Evolutionary conservation across 1,284 basidiomycete genomes (phyloP), one percentile per base, ranked within the genome.

Genomic region (Ustilago sp.): DNA sequence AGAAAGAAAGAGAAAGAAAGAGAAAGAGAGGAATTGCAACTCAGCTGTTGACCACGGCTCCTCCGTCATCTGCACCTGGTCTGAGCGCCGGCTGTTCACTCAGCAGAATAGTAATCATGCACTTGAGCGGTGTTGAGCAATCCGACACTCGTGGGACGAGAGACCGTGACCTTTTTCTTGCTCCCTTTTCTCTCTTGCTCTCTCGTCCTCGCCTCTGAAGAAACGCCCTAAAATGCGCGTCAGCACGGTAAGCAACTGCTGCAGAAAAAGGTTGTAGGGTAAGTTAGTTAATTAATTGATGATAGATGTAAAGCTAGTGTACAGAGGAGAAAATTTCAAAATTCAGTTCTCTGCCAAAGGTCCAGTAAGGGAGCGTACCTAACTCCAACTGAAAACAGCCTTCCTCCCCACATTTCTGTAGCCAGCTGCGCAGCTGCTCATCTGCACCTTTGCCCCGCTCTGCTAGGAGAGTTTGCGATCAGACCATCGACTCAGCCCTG

Each of bases 21-120:
- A 28, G 4, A 28, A 19, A 48, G 43, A 52, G 47, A 50, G 58
- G 43, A 38, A 36, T 60, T 67, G 2, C 45, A 67, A 57, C 64
- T 67, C 58, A 60, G 59, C 58, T 19, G 23, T 12, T 23, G 9
- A 2, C 9, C 31, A 31, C 48, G 48, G 48, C 48, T 32, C 35
- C 28, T 23, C 38, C 63, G 52, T 59, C 57, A 60, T 60, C 53
- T 48, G 12, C 39, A 43, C 38, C 32, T 39, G 36, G 23, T 31
- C 43, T 31, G 28, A 32, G 48, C 31, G 28, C 45, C 23, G 38
- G 9, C 6, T 31, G 36, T 48, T 23, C 23, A 28, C 23, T 28
- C 23, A 28, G 23, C 23, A 28, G 23, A 28, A 28, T 3, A 28
- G 23, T 23, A 9, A 23, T 31, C 45, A 47, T 23, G 57, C 63